Evolutionary conservation across 768 basidiomycete species (phyloP), one percentile per base, ranked within the genome.

Genomic region (Crassisporium funariophilum): DNA sequence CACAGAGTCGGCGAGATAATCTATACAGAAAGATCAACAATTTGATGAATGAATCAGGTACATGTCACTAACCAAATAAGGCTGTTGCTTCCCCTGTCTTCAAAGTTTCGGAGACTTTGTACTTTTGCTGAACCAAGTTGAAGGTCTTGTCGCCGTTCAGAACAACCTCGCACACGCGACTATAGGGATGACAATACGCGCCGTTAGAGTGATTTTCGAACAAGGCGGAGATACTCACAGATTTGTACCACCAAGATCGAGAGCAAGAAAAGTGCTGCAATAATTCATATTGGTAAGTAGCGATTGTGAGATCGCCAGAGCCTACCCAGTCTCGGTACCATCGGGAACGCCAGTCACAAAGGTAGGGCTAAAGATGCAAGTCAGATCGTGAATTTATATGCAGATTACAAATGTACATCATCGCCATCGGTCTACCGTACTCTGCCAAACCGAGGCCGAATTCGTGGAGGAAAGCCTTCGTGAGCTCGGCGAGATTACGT

Each of bases 201-300:
- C n/a, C n/a, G n/a, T n/a, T n/a, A n/a, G n/a, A n/a, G n/a, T n/a
- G n/a, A n/a, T n/a, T n/a, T n/a, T n/a, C n/a, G n/a, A n/a, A n/a
- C n/a, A 29, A 7, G 12, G 31, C 8, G 10, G 9, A 49, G 21
- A 27, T 45, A 74, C 88, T 64, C 68, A 97, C 89, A 99, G 78
- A 64, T 99, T 99, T 17, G 97, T 99, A 46, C 97, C 97, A 31
- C 97, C 97, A 15, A 99, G 81, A 73, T 99, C 95, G 15, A 98
- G 78, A 4, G 97, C 95, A 43, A 98, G 82, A 69, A 97, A 99
- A 5, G 93, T 95, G 35, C 94, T 97, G 41, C 46, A 40, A 64
- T n/a, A 17, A 44, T 31, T 21, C 53, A 41, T 46, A 50, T 42
- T 46, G 33, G 34, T 46, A 27, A 19, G 25, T 27, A 31, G 20